A percentile compares a stretch with the other conserved stretches of the same genome.
phyloP scores from a whole-genome alignment of 169 alveolate species.

The Cryptosporidium ubiquitum region DNA sequence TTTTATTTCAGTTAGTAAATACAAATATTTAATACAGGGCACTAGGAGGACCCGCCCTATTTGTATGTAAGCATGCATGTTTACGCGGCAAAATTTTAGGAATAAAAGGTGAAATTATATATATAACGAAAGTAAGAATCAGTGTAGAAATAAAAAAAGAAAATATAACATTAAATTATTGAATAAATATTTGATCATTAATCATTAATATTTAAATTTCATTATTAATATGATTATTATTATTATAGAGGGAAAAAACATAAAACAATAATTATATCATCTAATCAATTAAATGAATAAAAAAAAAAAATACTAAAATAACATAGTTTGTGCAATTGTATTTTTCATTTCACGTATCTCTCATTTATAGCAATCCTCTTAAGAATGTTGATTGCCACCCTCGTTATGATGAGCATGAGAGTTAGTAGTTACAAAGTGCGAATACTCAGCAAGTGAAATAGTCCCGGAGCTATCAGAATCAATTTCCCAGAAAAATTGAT shows the following conservation, averaged over 20 bases:
- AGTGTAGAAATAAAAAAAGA: too few species aligned
- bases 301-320: neutral
- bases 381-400: neutral
- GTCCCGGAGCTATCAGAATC: constrained; percentile 63
- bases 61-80: neutral
- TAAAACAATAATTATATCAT: too few species aligned
- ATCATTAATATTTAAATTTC: too few species aligned
- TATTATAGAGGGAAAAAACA: neutral
- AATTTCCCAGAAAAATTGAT: constrained; percentile 73
- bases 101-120: too few species aligned
- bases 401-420: constrained; percentile 24
- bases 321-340: neutral
- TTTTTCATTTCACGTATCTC: too few species aligned
- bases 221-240: too few species aligned
- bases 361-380: neutral
- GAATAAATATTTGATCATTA: too few species aligned
- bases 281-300: too few species aligned
- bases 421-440: constrained; percentile 32
- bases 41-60: neutral
- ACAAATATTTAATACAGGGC: neutral
- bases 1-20: too few species aligned
- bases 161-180: too few species aligned
- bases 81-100: neutral
- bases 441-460: constrained; percentile 23
- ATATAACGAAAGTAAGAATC: too few species aligned